Conservation (phyloP, 2,329 filamentous ascomycete genomes). For the Rhinocladiella mackenziei region DNA sequence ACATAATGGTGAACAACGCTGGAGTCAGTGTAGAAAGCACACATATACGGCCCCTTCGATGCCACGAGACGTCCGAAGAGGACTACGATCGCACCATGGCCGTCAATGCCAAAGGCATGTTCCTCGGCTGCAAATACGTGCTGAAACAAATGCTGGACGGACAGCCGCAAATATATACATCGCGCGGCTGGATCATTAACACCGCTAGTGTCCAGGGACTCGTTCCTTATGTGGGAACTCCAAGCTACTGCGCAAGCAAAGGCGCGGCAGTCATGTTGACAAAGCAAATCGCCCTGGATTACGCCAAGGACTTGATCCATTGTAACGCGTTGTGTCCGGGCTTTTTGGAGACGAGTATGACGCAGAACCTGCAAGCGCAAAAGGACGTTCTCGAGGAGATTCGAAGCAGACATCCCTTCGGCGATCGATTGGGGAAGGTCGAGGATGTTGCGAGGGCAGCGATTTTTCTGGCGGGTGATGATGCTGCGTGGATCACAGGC, state of each 20-base stretch:
- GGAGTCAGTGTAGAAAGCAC: constrained; percentile 55
- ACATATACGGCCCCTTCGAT: constrained; percentile 15
- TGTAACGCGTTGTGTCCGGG: constrained; percentile 43
- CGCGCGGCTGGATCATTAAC: constrained; percentile 44
- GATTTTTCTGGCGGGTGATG: constrained; percentile 47
- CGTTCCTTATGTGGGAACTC: constrained; percentile 18
- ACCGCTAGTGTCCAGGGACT: constrained; percentile 23
- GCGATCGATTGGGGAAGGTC: constrained; percentile 11
- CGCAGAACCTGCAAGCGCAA: constrained; percentile 37
- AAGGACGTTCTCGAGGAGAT: constrained; percentile 22
- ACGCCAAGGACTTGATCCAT: constrained; percentile 41
- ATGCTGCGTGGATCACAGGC: constrained; percentile 46
- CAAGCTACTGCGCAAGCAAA: constrained; percentile 45
- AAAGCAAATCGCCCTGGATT: constrained; percentile 45
- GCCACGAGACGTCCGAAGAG: constrained; percentile 51
- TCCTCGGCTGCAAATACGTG: constrained; percentile 90
- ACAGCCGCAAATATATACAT: constrained; percentile 11
- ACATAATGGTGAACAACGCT: constrained; percentile 95
- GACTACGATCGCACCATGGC: constrained; percentile 91
- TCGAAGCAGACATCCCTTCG: constrained; percentile 17
- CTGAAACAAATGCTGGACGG: constrained; percentile 43
- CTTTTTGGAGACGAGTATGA: constrained; percentile 39
- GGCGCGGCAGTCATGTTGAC: constrained; percentile 47
- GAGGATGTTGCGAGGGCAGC: constrained; percentile 41
- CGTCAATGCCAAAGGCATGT: constrained; percentile 95